phyloP scores from a whole-genome alignment of 768 basidiomycete genomes.

The Pholiota conissans region DNA sequence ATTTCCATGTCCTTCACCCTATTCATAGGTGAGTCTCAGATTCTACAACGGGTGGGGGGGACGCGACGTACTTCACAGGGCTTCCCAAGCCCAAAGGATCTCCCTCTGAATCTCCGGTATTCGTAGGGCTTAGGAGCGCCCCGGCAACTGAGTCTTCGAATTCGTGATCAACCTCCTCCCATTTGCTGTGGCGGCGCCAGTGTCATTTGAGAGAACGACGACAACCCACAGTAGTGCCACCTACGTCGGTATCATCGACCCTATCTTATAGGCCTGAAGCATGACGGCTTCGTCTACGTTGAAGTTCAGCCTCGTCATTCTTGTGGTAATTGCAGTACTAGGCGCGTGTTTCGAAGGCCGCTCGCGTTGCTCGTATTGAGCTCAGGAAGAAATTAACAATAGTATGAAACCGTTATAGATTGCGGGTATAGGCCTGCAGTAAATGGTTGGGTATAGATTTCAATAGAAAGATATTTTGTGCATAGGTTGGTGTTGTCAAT shows the following conservation, averaged over 20 bases:
- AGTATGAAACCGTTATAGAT: not conserved
- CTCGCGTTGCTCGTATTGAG: no score
- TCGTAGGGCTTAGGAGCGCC: slow-evolving; percentile 54
- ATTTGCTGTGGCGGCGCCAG: slow-evolving; percentile 50
- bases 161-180: slow-evolving; percentile 91
- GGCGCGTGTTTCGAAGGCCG: not conserved
- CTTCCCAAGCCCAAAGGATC: slow-evolving; percentile 82
- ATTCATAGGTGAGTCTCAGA: slow-evolving; percentile 9
- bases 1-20: slow-evolving; percentile 72
- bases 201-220: not conserved
- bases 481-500: not conserved
- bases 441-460: not conserved
- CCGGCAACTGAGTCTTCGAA: slow-evolving; percentile 74
- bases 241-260: slow-evolving; percentile 75
- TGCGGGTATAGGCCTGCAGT: not conserved
- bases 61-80: slow-evolving; percentile 48
- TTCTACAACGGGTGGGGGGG: not conserved
- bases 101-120: slow-evolving; percentile 58
- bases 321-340: not conserved
- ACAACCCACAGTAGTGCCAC: slow-evolving; percentile 13
- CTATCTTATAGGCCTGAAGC: slow-evolving; percentile 86
- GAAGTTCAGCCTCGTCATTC: slow-evolving; percentile 65
- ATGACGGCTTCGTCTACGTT: slow-evolving; percentile 79
- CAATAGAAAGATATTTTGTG: not conserved
- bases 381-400: not conserved